Percentiles rank a stretch among this genome's conserved stretches.
These are phyloP conservation scores for Pelargonium myrrhifolium DNA, from an alignment of 441 rosid genomes.

Conservation along the genomic window DNA sequence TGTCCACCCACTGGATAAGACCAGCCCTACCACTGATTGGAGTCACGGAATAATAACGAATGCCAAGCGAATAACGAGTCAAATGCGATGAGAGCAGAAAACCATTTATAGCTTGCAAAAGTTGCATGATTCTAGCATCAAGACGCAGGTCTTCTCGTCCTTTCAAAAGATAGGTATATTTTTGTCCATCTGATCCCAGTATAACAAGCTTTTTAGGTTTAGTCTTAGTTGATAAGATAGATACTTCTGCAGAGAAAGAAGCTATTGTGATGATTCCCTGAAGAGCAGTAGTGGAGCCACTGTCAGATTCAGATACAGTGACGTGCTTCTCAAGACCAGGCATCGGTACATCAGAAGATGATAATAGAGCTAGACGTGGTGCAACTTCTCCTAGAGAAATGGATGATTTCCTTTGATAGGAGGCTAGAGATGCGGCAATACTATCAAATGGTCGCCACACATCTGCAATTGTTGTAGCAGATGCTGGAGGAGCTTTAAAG, in stretches of 20 bases:
- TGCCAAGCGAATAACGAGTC: slow-evolving; percentile 53
- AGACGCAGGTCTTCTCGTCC: slow-evolving; percentile 99
- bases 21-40: slow-evolving; percentile 99
- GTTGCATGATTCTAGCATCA: slow-evolving; percentile 99
- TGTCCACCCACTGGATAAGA: slow-evolving; percentile 98
- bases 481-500: slow-evolving; percentile 81
- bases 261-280: slow-evolving; percentile 74
- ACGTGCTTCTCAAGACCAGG: slow-evolving; percentile 94
- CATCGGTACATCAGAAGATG: slow-evolving; percentile 95
- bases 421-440: slow-evolving; percentile 84
- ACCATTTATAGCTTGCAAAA: slow-evolving; percentile 86
- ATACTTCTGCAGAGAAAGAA: slow-evolving; percentile 70
- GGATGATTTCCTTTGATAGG: slow-evolving; percentile 80
- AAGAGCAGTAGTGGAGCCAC: slow-evolving; percentile 40
- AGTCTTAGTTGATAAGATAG: slow-evolving; percentile 86
- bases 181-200: slow-evolving; percentile 90
- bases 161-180: slow-evolving; percentile 81
- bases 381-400: slow-evolving; percentile 90
- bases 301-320: slow-evolving; percentile 46
- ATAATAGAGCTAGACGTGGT: slow-evolving; percentile 74
- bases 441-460: slow-evolving; percentile 89
- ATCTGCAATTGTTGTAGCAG: slow-evolving; percentile 73
- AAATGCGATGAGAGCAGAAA: slow-evolving; percentile 56
- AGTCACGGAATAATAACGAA: slow-evolving; percentile 93
- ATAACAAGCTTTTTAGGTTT: slow-evolving; percentile 89